Base-by-base conservation (phyloP, 2,329 filamentous ascomycete genomes). In the Curvularia spicifera region DNA sequence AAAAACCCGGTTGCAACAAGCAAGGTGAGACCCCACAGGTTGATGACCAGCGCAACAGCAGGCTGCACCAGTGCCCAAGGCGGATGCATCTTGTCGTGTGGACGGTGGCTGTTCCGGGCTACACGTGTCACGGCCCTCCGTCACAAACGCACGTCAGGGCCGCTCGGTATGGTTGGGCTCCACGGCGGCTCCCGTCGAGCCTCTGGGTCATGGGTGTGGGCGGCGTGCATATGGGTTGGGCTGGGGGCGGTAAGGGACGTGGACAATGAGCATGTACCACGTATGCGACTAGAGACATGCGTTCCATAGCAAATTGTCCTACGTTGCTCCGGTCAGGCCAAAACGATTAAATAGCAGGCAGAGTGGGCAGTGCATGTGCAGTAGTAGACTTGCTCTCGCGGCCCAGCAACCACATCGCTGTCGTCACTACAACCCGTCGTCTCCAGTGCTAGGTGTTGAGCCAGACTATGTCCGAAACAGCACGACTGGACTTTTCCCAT, bases 381-480 rank as follows among this genome's bases (percentile, higher is more conserved):
- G 54, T 49, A 53, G 51, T 49, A 53, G 51, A 57, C 47, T 53
- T 24, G 50, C 56, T 47, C 51, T 29, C 44, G 51, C 54, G 54
- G 54, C 47, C 46, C 35, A 56, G 49, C 40, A 53, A 53, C 40
- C 33, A 35, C 37, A 44, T 50, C n/a, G 47, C 28, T 31, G 28
- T 31, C 28, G 28, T 31, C 28, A 31, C 5, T 8, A 28, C 28
- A 31, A 51, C 51, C 40, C 33, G 29, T 46, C n/a, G 47, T 8
- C 40, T 59, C 57, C 59, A 51, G 52, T 52, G 59, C 54, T 60
- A 48, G 20, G 56, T 57, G 59, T 39, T 29, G 51, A 57, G 59
- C 62, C 61, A 71, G 69, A 68, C 66, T 68, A 76, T 76, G 73
- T 75, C 66, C 67, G 65, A 67, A 59, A 65, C 68, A 67, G 63